Base-by-base conservation (phyloP, 352 stramenopile species). In the Phytophthora tubulina region DNA sequence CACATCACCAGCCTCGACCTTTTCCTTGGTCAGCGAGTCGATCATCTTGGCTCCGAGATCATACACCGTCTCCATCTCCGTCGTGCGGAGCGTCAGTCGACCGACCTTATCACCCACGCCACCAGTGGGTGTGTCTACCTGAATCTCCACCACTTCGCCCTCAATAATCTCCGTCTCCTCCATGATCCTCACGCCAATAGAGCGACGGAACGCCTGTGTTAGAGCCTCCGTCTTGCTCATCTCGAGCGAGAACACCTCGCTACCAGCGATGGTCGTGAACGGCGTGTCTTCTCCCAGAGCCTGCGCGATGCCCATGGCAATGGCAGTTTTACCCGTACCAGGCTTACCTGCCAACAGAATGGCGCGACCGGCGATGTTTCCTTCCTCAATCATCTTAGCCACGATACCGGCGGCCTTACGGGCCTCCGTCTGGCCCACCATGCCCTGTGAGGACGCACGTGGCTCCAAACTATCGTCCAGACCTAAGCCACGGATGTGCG, bases 151-250 rank as follows among this genome's bases (percentile, higher is more conserved):
- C 14, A 99, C 98, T 87, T 99, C 98, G 63, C 98, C 98, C 81
- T 99, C 97, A 77, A 99, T 99, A 62, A 99, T 98, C 80, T 99
- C 98, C 31, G 97, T 99, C 80, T 99, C 98, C 86, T 99, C 98
- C 86, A 99, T 98, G 79, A 99, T 99, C 42, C 96, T 86, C 36
- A 99, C 95, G 42, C 97, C 97, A 82, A 99, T 99, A 7, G 92
- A 98, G 38, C 93, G 86, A 50, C 98, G 92, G 73, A 99, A 98
- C 1, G 97, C 97, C 80, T 99, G 98, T 32, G 98, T 99, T 48
- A 99, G 82, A 44, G 98, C 98, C 77, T 99, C 98, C 9, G 98
- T 99, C 88, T 99, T 99, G 84, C 90, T 98, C 93, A 99, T 99
- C 84, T 99, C 98, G 5, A 99, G 84, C 39, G 96, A 99, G 72